A percentile compares a stretch with the other conserved stretches of the same genome.
These are phyloP conservation scores for Melampsora larici-populina DNA, from an alignment of 1,284 basidiomycete species.

Conservation along the genomic window DNA sequence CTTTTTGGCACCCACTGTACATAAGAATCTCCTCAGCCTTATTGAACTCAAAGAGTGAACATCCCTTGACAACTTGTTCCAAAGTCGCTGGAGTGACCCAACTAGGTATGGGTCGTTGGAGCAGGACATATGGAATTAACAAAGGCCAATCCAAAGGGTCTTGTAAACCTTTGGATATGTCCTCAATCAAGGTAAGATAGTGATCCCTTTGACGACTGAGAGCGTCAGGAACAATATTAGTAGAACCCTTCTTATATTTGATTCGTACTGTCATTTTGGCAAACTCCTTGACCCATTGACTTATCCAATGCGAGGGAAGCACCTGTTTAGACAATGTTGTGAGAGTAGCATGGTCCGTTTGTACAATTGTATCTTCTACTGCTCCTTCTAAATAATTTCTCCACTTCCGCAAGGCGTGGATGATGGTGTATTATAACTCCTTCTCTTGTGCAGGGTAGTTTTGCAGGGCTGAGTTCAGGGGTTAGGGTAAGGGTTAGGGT, in stretches of 20 bases:
- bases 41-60: not conserved
- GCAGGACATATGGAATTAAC: constrained; percentile 2
- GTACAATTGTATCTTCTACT: constrained; percentile 50
- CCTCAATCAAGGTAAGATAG: not conserved
- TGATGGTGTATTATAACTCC: constrained; percentile 44
- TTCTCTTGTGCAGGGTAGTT: constrained; percentile 44
- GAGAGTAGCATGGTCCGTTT: constrained; percentile 57
- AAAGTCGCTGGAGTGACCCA: not conserved
- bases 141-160: constrained; percentile 3
- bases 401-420: constrained; percentile 43
- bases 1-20: too few species aligned
- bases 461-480: constrained; percentile 29
- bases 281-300: constrained; percentile 55
- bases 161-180: not conserved
- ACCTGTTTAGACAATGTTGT: constrained; percentile 55
- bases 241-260: constrained; percentile 54
- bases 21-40: not conserved
- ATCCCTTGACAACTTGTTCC: not conserved
- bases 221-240: constrained; percentile 55
- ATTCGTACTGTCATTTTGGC: constrained; percentile 51
- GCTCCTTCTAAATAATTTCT: constrained; percentile 47
- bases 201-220: constrained; percentile 50
- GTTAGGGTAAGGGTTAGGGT: too few species aligned
- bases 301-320: constrained; percentile 53
- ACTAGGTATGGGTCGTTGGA: not conserved